Evolutionary conservation across 495 filamentous ascomycete species (phyloP).

Genomic region (Copromyces sp.): DNA sequence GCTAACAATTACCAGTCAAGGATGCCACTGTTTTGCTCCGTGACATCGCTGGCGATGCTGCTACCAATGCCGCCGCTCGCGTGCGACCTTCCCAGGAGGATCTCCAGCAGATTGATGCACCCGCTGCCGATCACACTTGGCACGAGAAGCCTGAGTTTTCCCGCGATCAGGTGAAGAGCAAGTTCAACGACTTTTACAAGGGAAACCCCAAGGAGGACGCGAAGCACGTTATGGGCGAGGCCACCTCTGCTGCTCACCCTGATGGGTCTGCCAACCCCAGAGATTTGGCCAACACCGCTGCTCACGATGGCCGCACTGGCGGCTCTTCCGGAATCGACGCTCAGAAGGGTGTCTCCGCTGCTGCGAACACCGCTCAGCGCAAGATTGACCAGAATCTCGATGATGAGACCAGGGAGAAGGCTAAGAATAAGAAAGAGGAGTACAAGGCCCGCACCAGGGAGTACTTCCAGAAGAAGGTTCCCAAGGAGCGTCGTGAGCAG

Average conservation of each 20-base stretch:
- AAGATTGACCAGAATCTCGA: slow-evolving; percentile 42
- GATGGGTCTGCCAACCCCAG: slow-evolving; percentile 14
- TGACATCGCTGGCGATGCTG: slow-evolving; percentile 85
- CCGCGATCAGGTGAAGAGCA: slow-evolving; percentile 56
- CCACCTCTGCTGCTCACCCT: slow-evolving; percentile 19
- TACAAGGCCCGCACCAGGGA: slow-evolving; percentile 50
- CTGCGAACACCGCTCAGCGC: slow-evolving; percentile 39
- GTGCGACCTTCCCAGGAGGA: slow-evolving; percentile 74
- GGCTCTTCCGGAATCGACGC: slow-evolving; percentile 42
- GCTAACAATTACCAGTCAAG: slow-evolving; percentile 62
- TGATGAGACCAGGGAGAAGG: slow-evolving; percentile 53
- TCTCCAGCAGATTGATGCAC: slow-evolving; percentile 63
- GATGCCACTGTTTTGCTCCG: slow-evolving; percentile 77
- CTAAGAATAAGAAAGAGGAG: slow-evolving; percentile 27
- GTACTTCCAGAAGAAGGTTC: slow-evolving; percentile 76
- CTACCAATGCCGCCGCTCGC: slow-evolving; percentile 65
- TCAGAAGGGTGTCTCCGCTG: slow-evolving; percentile 38
- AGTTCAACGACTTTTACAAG: slow-evolving; percentile 50
- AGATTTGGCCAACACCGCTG: slow-evolving; percentile 14
- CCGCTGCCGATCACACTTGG: slow-evolving; percentile 88
- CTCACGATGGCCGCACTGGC: slow-evolving; percentile 22
- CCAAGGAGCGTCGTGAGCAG: slow-evolving; percentile 89
- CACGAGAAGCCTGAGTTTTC: slow-evolving; percentile 78
- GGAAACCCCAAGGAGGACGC: slow-evolving; percentile 45
- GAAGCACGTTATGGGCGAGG: slow-evolving; percentile 21